Base-by-base conservation (phyloP, 495 filamentous ascomycete genomes). In the Pyronema domesticum region DNA sequence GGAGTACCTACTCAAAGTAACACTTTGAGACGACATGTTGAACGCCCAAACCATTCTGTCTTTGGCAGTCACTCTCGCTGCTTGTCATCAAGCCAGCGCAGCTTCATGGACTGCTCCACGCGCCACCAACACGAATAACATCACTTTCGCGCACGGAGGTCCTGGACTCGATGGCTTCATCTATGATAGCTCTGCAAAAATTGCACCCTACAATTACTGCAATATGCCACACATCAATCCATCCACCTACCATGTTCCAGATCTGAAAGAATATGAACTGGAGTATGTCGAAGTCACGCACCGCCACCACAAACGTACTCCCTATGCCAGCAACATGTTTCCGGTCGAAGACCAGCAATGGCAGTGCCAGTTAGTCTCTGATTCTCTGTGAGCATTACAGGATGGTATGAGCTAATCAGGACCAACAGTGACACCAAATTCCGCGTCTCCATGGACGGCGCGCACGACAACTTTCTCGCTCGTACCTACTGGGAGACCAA, bases 221-320 rank as follows among this genome's bases (percentile, higher is more conserved):
- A 82, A 85, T 58, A 85, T 83, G 81, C 82, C 82, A 10, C 82
- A 85, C 67, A 77, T 81, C n/a, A 71, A 79, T 10, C 58, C 51
- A 44, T 59, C 60, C 3, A 76, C 80, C 56, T 86, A 85, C 59
- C 62, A 70, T 15, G 69, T 64, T 42, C 69, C 73, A 6, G 51
- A 60, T 43, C 37, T 63, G 17, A 53, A 58, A 5, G 70, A 68
- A 34, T 83, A 77, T 59, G 66, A 74, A 53, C 69, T 86, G 36
- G 66, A 71, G 58, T 84, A 84, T 58, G 80, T 85, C 7, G 81
- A 86, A 68, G 66, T 82, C 55, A 79, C 85, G 48, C 81, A 85
- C 55, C 73, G 82, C 54, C 82, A 86, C 60, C 81, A 85, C 60
- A 83, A 85, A 65, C 73, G 82, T 35, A 85, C 80, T 0, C 80